These are phyloP conservation scores for Crepidotus sp. DNA, from an alignment of 1,284 basidiomycete genomes.

Conservation along the genomic window DNA sequence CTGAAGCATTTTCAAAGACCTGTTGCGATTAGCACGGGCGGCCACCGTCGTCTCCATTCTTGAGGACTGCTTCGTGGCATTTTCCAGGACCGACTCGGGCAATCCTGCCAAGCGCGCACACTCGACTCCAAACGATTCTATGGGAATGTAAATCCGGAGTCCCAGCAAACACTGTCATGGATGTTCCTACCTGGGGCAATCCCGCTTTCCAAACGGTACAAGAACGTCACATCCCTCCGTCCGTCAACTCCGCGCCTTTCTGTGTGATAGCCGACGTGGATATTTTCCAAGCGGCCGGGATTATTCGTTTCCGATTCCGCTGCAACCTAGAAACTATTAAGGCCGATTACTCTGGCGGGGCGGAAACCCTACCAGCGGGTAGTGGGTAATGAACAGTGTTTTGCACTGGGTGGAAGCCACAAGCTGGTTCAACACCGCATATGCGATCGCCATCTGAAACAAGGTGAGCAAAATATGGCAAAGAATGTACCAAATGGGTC, in stretches of 20 bases:
- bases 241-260: conserved; percentile 47
- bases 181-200: conserved; percentile 47
- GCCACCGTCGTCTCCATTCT: conserved; percentile 49
- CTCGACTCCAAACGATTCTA: conserved; percentile 83
- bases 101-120: conserved; percentile 82
- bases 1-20: conserved; percentile 9
- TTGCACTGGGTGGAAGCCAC: conserved; percentile 58
- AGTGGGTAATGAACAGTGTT: conserved; percentile 93
- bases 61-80: conserved; percentile 49
- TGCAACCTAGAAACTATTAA: neutral
- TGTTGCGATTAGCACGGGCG: conserved; percentile 40
- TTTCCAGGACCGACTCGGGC: conserved; percentile 54
- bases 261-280: conserved; percentile 81
- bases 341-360: neutral
- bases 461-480: neutral
- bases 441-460: conserved; percentile 72
- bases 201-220: conserved; percentile 69
- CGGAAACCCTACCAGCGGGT: conserved; percentile 57
- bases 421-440: conserved; percentile 71
- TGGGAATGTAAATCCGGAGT: conserved; percentile 23
- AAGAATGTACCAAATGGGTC: conserved; percentile 14
- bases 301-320: conserved; percentile 45
- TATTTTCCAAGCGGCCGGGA: conserved; percentile 55
- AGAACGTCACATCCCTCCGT: conserved; percentile 71
- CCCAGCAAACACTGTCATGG: conserved; percentile 33